phyloP scores from a whole-genome alignment of 2,329 filamentous ascomycete species.

The Geosmithia flava region DNA sequence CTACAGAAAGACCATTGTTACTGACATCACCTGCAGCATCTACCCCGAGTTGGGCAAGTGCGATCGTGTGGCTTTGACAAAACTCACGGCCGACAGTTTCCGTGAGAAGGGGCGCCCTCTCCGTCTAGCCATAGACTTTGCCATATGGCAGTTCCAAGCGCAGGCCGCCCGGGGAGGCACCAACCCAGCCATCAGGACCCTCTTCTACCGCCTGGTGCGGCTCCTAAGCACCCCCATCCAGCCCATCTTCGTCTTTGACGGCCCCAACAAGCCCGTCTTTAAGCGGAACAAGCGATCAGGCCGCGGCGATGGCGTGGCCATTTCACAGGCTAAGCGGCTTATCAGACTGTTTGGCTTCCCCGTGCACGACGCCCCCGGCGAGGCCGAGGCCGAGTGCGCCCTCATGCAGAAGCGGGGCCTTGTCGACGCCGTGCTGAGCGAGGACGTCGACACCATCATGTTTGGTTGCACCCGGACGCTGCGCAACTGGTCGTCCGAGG shows the following conservation, averaged over 20 bases:
- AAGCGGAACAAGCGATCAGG: constrained; percentile 74
- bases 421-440: constrained; percentile 87
- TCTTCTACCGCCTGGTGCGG: constrained; percentile 82
- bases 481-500: constrained; percentile 72
- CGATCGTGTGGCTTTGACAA: constrained; percentile 67
- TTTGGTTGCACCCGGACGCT: constrained; percentile 76
- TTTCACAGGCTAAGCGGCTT: constrained; percentile 69
- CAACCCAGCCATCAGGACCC: constrained; percentile 79
- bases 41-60: constrained; percentile 82
- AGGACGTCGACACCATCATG: constrained; percentile 97
- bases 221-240: constrained; percentile 68
- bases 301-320: constrained; percentile 52
- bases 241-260: constrained; percentile 84
- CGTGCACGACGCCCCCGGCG: constrained; percentile 77
- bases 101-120: constrained; percentile 59
- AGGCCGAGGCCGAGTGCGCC: constrained; percentile 94
- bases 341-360: constrained; percentile 77
- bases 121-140: constrained; percentile 83
- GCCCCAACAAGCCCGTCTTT: constrained; percentile 70
- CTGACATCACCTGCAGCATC: constrained; percentile 43
- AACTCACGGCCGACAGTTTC: constrained; percentile 68
- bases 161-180: constrained; percentile 74
- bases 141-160: constrained; percentile 94
- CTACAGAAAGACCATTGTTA: background rate
- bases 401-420: constrained; percentile 68